Evolutionary conservation across 2,329 filamentous ascomycete genomes (phyloP), one percentile per base, ranked within the genome.

Genomic region (Cercospora citrullina): DNA sequence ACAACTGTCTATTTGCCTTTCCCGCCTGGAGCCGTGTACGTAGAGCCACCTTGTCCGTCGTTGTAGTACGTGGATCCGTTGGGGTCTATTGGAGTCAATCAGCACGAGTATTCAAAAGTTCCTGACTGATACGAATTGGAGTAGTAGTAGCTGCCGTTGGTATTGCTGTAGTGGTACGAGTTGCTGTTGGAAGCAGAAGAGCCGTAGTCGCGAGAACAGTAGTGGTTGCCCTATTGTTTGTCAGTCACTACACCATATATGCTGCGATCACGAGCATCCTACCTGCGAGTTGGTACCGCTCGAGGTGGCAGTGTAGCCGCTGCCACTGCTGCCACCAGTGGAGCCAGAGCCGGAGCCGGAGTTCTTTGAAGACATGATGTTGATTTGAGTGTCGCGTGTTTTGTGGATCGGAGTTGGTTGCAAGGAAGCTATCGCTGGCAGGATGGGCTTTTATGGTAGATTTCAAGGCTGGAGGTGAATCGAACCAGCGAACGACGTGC

Each of bases 51-150:
- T 10, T 77, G 76, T 55, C 88, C 88, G 72, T 83, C 78, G 79
- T 90, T 90, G 83, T 91, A 81, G 81, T 92, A 92, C 45, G 86
- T 89, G 75, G 86, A 90, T 14, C 88, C 88, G 70, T 90, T 85
- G 39, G 68, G 31, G 59, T 72, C 63, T 65, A 28, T 64, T 16
- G 4, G 28, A 18, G 5, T 4, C 3, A 10, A 31, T 48, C 5
- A 59, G 33, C 14, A 10, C 16, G 16, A 39, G 36, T 8, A n/a
- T n/a, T 8, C 21, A 18, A 3, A 6, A 5, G 8, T 36, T 45
- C 3, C 4, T 4, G 36, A 45, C 2, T 30, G 18, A 57, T 88
- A 80, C 80, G 91, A 92, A 76, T 85, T 86, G 80, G 91, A 92
- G 81, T 92, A 91, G 83, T 92, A 92, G 1, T 88, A 70, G 55